These are phyloP conservation scores for Thermothielavioides terrestris DNA, from an alignment of 495 filamentous ascomycete species.

Conservation along the genomic window DNA sequence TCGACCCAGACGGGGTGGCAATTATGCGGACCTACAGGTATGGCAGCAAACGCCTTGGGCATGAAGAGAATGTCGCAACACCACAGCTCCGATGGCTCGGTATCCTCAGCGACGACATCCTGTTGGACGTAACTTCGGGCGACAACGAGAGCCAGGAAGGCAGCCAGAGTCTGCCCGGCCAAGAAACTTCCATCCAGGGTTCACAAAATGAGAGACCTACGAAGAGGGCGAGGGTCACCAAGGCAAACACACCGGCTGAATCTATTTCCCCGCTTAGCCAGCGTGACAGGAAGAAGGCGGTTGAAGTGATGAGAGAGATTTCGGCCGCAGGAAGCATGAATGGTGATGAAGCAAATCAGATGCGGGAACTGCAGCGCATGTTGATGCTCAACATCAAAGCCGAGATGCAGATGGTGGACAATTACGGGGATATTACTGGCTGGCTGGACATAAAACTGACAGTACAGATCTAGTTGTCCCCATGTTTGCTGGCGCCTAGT, in stretches of 20 bases:
- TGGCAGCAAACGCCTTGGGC: slow-evolving; percentile 63
- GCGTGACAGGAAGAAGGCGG: slow-evolving; percentile 57
- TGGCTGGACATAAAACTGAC: slow-evolving; percentile 53
- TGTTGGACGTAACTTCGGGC: slow-evolving; percentile 3
- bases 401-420: slow-evolving; percentile 78
- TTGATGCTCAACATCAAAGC: slow-evolving; percentile 78
- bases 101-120: slow-evolving; percentile 53
- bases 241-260: slow-evolving; percentile 5
- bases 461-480: neutral
- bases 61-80: slow-evolving; percentile 54
- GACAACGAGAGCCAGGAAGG: neutral
- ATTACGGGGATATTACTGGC: slow-evolving; percentile 46
- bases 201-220: slow-evolving; percentile 8
- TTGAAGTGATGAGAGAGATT: slow-evolving; percentile 51
- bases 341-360: slow-evolving; percentile 35
- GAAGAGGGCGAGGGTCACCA: slow-evolving; percentile 7
- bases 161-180: slow-evolving; percentile 10
- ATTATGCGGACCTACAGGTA: slow-evolving; percentile 84
- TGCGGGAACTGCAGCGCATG: slow-evolving; percentile 73
- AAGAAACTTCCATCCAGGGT: slow-evolving; percentile 14
- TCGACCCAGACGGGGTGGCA: slow-evolving; percentile 76
- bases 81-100: slow-evolving; percentile 66
- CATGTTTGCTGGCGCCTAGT: too few species aligned
- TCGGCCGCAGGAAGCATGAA: neutral
- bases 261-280: slow-evolving; percentile 42